These are phyloP conservation scores for Chlorociboria aeruginascens DNA, from an alignment of 495 filamentous ascomycete species.

Conservation along the genomic window DNA sequence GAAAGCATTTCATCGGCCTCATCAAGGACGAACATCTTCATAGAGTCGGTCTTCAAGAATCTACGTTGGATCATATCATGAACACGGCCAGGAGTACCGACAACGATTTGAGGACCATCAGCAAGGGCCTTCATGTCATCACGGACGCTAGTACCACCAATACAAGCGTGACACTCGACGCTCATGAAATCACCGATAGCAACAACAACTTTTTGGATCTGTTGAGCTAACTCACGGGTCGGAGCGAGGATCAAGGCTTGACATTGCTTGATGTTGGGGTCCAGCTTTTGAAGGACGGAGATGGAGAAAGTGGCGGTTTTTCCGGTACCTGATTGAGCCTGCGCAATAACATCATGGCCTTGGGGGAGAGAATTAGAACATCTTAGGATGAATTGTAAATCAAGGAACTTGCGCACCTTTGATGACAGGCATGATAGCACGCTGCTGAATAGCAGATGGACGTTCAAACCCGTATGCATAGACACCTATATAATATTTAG, in stretches of 20 bases:
- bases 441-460: conserved; percentile 98
- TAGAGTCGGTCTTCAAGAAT: conserved; percentile 82
- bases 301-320: conserved; percentile 99
- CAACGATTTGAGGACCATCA: conserved; percentile 91
- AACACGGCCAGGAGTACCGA: conserved; percentile 94
- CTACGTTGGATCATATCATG: conserved; percentile 98
- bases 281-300: conserved; percentile 95
- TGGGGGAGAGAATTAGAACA: conserved; percentile 1
- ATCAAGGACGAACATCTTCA: conserved; percentile 99
- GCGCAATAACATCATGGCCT: conserved; percentile 98
- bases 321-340: conserved; percentile 97
- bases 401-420: conserved; percentile 59
- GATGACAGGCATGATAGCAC: conserved; percentile 98
- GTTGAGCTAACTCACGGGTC: conserved; percentile 93
- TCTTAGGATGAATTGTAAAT: too few relatives aligned
- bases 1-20: conserved; percentile 99
- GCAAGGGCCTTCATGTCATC: conserved; percentile 96
- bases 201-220: conserved; percentile 98
- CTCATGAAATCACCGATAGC: conserved; percentile 99
- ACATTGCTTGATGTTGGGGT: conserved; percentile 83
- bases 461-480: conserved; percentile 99
- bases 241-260: conserved; percentile 94
- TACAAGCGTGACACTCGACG: conserved; percentile 97
- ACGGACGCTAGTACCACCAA: conserved; percentile 94
- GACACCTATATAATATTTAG: conserved; percentile 50